Evolutionary conservation across 371 early-diverging fungal genomes (phyloP), one percentile per base, ranked within the genome.

Genomic region (Mucor velutinosus): DNA sequence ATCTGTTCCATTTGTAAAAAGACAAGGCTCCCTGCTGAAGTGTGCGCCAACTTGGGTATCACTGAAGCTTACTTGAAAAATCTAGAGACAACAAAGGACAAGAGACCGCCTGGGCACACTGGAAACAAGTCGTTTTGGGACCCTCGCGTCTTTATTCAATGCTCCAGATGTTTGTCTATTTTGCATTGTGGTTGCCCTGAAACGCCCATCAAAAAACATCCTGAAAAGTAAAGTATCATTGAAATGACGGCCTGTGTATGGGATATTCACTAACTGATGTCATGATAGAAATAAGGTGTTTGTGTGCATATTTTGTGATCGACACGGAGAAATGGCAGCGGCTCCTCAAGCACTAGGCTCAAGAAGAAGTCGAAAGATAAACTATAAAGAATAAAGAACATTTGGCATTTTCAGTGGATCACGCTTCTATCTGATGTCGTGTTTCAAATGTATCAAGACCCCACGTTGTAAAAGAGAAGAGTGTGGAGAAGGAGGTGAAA

Each of bases 91-190:
- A 74, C 75, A 17, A 41, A 35, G 7, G 39, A 65, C 23, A 39
- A 53, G n/a, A 39, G 75, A 49, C 37, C 33, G 6, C 29, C 55
- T 19, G 75, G 75, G 0, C 65, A 58, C 27, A 75, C 72, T 17
- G 75, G 75, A 14, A 19, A 19, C 3, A 64, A 64, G 29, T 21
- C 30, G 14, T 47, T 17, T 27, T 75, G 75, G 75, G 75, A 75
- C 58, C 75, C 75, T 19, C 68, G 72, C 1, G 75, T 74, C 15
- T 67, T 71, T 58, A 71, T 74, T 23, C 47, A 65, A 32, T 74
- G 75, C 60, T 25, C 60, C 15, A 55, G 43, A 15, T 74, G 71
- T 53, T 25, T 62, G 17, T 29, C 32, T 0, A 29, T 39, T 17
- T 56, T 71, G 11, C 75, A 71, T 21, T 75, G 72, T 57, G 72